Base-by-base conservation (phyloP, 306 rosid species). In the Rosa chinensis region DNA sequence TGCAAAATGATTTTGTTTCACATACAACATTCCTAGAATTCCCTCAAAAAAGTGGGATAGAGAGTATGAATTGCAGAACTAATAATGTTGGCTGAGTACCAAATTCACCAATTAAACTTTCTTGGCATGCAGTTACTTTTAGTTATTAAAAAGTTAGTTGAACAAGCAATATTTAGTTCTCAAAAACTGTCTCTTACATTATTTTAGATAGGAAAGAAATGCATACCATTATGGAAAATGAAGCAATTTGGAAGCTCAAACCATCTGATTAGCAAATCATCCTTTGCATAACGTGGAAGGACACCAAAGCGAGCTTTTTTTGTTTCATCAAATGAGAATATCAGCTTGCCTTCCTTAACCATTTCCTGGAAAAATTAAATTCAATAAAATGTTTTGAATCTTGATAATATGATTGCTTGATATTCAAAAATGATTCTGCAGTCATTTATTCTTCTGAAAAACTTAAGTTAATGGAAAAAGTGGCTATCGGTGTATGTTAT, bases 161-260 rank as follows among this genome's bases (percentile, higher is more conserved):
- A 62, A 62, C 10, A 49, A 74, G 71, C 70, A 68, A 23, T 77
- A 45, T 45, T 50, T 69, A 32, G 62, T 68, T 56, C 11, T 3
- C 71, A 17, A 56, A 53, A 4, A 75, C 8, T 17, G 25, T 47
- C 35, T 23, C 17, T 32, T 66, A 70, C 76, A 70, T 32, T 64
- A 47, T 39, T 62, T 72, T 80, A 74, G 35, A 35, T 59, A 10
- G 62, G 72, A 52, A 61, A 20, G 47, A 9, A 44, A 25, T 50
- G 59, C 83, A 3, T 77, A 95, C 99, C 99, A 84, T 95, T 95
- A 80, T 95, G 99, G 78, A 95, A 95, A 76, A 89, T 91, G 92
- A 92, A 95, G 89, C 99, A 92, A 87, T 91, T 95, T 70, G 99
- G 99, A 81, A 95, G 90, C 89, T 95, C 97, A 74, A 95, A 95